A percentile compares a stretch with the other conserved stretches of the same genome.
These are phyloP conservation scores for Talaromyces trachyspermus DNA, from an alignment of 495 filamentous ascomycete species.

Conservation along the genomic window DNA sequence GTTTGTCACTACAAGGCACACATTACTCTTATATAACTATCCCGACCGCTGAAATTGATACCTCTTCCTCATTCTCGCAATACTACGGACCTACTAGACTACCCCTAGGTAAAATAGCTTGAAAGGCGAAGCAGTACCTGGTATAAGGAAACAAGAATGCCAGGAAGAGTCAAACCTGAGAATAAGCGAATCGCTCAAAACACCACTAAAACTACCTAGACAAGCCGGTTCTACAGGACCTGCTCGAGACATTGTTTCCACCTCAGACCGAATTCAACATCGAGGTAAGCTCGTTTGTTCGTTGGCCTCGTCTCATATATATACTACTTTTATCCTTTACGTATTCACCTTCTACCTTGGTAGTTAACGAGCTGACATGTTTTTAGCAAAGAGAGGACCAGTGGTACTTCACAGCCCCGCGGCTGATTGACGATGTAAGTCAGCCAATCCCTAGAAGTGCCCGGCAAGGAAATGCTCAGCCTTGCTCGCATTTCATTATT, in stretches of 20 bases:
- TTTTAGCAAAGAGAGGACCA: constrained; percentile 9
- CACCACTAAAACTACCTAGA: constrained; percentile 20
- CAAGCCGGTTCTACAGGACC: constrained; percentile 19
- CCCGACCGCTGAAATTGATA: too few species aligned
- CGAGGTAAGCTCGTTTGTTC: neutral
- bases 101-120: too few species aligned
- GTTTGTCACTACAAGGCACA: too few species aligned
- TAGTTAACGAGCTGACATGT: neutral
- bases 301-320: too few species aligned
- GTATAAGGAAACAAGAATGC: too few species aligned
- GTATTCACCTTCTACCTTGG: too few species aligned
- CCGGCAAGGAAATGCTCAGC: too few species aligned
- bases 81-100: too few species aligned
- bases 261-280: constrained; percentile 11
- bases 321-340: too few species aligned
- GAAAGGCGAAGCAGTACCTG: too few species aligned
- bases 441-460: neutral
- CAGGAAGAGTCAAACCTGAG: neutral
- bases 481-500: neutral
- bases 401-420: constrained; percentile 6
- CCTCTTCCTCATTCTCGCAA: too few species aligned
- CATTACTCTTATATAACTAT: too few species aligned
- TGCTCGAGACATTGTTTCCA: constrained; percentile 28
- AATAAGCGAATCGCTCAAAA: constrained; percentile 1
- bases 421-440: constrained; percentile 3